A percentile compares a stretch with the other conserved stretches of the same genome.
Conservation (phyloP, 2,329 filamentous ascomycete genomes). For the Penicillium sumatraense region DNA sequence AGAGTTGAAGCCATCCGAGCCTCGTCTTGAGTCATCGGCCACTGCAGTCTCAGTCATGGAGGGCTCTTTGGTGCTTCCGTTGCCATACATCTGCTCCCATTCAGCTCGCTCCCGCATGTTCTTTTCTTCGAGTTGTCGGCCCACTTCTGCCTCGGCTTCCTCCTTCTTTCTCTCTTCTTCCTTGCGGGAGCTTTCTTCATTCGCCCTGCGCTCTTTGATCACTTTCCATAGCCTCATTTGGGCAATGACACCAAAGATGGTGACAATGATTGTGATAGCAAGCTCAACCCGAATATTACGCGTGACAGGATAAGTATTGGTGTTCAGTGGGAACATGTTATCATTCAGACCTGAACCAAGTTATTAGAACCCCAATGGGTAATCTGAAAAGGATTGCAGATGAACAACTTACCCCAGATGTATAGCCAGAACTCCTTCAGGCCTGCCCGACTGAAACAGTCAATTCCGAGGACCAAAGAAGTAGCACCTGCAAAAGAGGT, state of each 20-base stretch:
- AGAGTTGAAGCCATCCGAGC: slow-evolving; percentile 21
- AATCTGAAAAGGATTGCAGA: background rate
- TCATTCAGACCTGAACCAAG: slow-evolving; percentile 66
- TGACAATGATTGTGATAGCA: slow-evolving; percentile 75
- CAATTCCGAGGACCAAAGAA: slow-evolving; percentile 78
- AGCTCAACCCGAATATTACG: slow-evolving; percentile 85
- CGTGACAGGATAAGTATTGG: slow-evolving; percentile 81
- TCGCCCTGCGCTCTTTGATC: slow-evolving; percentile 60
- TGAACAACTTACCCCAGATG: slow-evolving; percentile 69
- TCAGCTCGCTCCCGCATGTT: slow-evolving; percentile 51
- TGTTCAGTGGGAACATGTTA: slow-evolving; percentile 76
- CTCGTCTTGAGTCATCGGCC: slow-evolving; percentile 24
- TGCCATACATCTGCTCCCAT: slow-evolving; percentile 81
- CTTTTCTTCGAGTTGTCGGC: slow-evolving; percentile 59
- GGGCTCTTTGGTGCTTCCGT: slow-evolving; percentile 52
- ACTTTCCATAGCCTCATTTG: slow-evolving; percentile 87
- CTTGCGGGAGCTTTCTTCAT: slow-evolving; percentile 51
- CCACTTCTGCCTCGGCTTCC: slow-evolving; percentile 71
- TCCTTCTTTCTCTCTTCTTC: slow-evolving; percentile 61
- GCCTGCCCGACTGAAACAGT: slow-evolving; percentile 87
- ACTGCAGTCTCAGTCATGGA: slow-evolving; percentile 32
- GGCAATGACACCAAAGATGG: slow-evolving; percentile 75
- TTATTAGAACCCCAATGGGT: slow-evolving; percentile 16
- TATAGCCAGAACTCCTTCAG: slow-evolving; percentile 97
- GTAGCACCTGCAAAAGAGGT: slow-evolving; percentile 85